phyloP scores from a whole-genome alignment of 2,329 filamentous ascomycete genomes.

The Coniochaeta ligniaria region DNA sequence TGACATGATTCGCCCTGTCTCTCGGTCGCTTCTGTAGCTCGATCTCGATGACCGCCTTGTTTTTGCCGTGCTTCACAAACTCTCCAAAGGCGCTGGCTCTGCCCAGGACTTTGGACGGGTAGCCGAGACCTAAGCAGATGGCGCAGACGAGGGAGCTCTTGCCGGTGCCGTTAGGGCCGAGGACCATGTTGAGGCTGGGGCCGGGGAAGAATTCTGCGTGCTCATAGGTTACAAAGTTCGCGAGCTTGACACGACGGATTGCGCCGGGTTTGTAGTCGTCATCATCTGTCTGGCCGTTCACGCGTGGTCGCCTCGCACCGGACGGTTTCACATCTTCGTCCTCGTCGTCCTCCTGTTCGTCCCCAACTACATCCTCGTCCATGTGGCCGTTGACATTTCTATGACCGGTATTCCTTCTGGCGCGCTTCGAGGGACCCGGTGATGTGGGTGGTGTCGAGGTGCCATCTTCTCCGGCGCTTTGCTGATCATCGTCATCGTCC shows the following conservation, averaged over 20 bases:
- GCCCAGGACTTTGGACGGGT: constrained; percentile 72
- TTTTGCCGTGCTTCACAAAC: constrained; percentile 85
- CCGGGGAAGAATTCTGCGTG: constrained; percentile 86
- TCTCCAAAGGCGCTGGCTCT: constrained; percentile 79
- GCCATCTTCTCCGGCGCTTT: background rate
- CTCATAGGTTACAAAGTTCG: constrained; percentile 92
- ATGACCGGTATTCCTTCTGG: background rate
- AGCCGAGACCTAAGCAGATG: constrained; percentile 88
- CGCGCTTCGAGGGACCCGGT: background rate
- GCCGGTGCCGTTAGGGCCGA: constrained; percentile 96
- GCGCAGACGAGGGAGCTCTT: constrained; percentile 97
- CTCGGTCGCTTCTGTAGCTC: constrained; percentile 65
- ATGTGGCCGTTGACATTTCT: background rate
- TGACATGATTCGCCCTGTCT: constrained; percentile 59
- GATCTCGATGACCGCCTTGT: constrained; percentile 78
- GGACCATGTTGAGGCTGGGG: constrained; percentile 94
- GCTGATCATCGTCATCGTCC: constrained; percentile 10
- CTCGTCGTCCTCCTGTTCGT: constrained; percentile 5
- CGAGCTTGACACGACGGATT: constrained; percentile 78
- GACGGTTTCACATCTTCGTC: background rate
- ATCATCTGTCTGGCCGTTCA: constrained; percentile 6
- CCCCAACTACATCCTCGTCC: constrained; percentile 8
- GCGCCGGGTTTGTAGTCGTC: constrained; percentile 62
- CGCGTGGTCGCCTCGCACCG: constrained; percentile 5
- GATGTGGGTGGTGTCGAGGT: background rate